These are phyloP conservation scores for Wickerhamiella slavikovae DNA, from an alignment of 805 yeast genomes.

Conservation along the genomic window DNA sequence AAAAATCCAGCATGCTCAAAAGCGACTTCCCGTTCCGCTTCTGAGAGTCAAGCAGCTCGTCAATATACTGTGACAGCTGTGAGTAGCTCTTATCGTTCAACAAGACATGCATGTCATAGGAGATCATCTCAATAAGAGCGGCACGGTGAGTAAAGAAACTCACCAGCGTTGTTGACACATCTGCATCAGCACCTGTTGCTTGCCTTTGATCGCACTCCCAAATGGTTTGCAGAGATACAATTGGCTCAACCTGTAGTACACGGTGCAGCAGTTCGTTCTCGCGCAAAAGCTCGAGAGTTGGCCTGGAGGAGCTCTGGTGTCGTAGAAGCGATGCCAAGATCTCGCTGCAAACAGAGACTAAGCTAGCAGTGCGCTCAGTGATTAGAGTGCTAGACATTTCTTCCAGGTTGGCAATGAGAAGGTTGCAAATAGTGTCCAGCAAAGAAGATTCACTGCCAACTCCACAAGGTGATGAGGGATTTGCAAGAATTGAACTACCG, in stretches of 20 bases:
- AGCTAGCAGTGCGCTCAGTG: slow-evolving; percentile 24
- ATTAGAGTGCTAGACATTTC: slow-evolving; percentile 21
- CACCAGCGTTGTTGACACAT: slow-evolving; percentile 23
- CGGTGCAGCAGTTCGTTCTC: slow-evolving; percentile 30
- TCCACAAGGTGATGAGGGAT: slow-evolving; percentile 24
- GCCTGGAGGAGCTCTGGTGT: slow-evolving; percentile 30
- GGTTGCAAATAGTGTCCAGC: slow-evolving; percentile 30
- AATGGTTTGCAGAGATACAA: slow-evolving; percentile 25
- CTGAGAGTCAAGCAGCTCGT: slow-evolving; percentile 26
- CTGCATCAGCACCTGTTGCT: slow-evolving; percentile 13
- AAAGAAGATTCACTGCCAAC: slow-evolving; percentile 34
- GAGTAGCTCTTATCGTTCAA: slow-evolving; percentile 27
- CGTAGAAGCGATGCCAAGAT: slow-evolving; percentile 41
- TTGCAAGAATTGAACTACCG: slow-evolving; percentile 29
- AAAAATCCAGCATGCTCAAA: slow-evolving; percentile 46
- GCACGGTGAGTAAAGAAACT: slow-evolving; percentile 43
- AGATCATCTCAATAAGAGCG: slow-evolving; percentile 38
- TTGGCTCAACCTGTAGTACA: slow-evolving; percentile 31
- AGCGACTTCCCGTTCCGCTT: slow-evolving; percentile 35
- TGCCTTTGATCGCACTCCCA: slow-evolving; percentile 24
- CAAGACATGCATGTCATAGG: slow-evolving; percentile 51
- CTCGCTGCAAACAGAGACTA: slow-evolving; percentile 39
- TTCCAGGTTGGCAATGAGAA: slow-evolving; percentile 29
- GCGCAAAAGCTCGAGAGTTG: slow-evolving; percentile 33
- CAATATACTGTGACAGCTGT: slow-evolving; percentile 30